Conservation (phyloP, 1,284 basidiomycete species). For the Agroathelia rolfsii region DNA sequence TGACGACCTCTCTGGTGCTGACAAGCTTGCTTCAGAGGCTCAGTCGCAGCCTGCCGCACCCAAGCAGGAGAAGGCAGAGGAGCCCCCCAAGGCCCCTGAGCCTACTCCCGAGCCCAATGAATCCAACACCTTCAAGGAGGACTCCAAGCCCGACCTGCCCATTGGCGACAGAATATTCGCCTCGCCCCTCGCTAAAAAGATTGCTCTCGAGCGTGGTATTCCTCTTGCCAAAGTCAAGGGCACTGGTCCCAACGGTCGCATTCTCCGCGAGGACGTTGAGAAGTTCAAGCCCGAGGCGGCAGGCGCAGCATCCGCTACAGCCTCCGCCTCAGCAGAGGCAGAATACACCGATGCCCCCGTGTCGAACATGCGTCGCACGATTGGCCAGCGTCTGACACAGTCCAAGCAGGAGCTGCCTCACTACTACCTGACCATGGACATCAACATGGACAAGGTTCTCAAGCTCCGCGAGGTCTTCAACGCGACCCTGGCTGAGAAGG, state of each 20-base stretch:
- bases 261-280: constrained; percentile 91
- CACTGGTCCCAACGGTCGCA: constrained; percentile 88
- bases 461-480: constrained; percentile 97
- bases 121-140: constrained; percentile 25
- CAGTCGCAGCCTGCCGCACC: constrained; percentile 28
- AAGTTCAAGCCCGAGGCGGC: constrained; percentile 61
- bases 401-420: constrained; percentile 94
- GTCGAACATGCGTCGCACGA: constrained; percentile 91
- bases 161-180: constrained; percentile 84
- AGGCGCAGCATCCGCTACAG: constrained; percentile 30
- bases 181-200: constrained; percentile 91
- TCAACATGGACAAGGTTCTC: constrained; percentile 95
- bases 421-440: constrained; percentile 93
- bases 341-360: constrained; percentile 90
- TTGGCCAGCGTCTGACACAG: constrained; percentile 85
- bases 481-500: constrained; percentile 73
- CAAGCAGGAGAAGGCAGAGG: constrained; percentile 27
- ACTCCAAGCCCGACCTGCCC: constrained; percentile 45
- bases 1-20: constrained; percentile 82
- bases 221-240: constrained; percentile 90
- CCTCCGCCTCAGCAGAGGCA: constrained; percentile 32
- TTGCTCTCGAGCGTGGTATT: constrained; percentile 92
- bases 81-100: constrained; percentile 24
- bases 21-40: constrained; percentile 65
- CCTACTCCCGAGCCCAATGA: constrained; percentile 32